Base-by-base conservation (phyloP, 176 grass and related monocot species). In the Cenchrus fungigraminus region DNA sequence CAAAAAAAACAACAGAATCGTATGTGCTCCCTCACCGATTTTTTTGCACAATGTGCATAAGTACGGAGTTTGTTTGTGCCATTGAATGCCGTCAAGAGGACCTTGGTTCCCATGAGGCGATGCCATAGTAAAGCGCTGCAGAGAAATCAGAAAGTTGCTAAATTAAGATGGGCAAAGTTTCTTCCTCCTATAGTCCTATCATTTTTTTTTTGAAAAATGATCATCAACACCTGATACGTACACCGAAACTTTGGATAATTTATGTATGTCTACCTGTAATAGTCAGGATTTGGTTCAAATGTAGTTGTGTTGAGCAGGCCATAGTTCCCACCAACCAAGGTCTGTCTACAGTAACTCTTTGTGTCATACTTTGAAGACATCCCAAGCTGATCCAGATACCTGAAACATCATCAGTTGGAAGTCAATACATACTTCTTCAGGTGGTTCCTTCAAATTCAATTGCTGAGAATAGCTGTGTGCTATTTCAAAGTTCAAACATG, bases 251-350 rank as follows among this genome's bases (percentile, higher is more conserved):
- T 31, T 68, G 40, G 62, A 65, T 77, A 42, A 49, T 16, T 47
- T 28, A 77, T 29, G 12, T 25, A 57, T 65, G 29, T 42, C 55
- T 76, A 97, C 91, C 94, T 97, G 73, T 97, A 97, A 67, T 97
- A 97, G 81, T 97, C 94, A 71, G 94, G 91, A 73, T 97, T 94
- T 37, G 94, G 94, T 83, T 90, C 87, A 81, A 94, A 97, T 20
- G 87, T 92, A 52, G 91, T 94, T 19, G 94, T 94, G 87, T 94
- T 94, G 40, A 97, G 89, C 0, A 97, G 87, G 47, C 91, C 91
- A 9, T 97, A 97, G 74, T 97, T 97, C 37, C 91, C 94, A 19
- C 94, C 94, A 69, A 94, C 44, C 56, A 97, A 81, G 15, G 87
- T 87, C 61, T 97, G 94, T 68, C 94, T 90, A 61, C 94, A 97